phyloP scores from a whole-genome alignment of 2,329 filamentous ascomycete genomes.

The Parastagonospora avenae region DNA sequence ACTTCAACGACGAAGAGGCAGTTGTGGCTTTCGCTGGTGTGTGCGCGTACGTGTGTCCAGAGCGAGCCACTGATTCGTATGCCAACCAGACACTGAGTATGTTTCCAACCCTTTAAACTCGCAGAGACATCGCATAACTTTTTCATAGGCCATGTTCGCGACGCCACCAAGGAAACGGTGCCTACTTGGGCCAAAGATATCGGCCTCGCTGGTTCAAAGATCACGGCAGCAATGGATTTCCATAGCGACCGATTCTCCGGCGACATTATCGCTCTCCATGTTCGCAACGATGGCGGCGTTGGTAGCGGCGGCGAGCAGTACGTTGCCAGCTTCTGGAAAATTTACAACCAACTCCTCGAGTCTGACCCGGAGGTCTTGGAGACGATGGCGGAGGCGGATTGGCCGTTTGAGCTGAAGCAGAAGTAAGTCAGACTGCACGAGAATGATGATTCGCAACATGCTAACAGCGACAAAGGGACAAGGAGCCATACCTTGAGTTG shows the following conservation, averaged over 20 bases:
- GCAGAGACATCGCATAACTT: not conserved
- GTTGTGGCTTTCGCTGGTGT: constrained; percentile 43
- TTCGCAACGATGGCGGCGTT: constrained; percentile 39
- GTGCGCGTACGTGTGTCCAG: constrained; percentile 35
- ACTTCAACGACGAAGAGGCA: constrained; percentile 45
- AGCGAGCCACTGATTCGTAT: constrained; percentile 44
- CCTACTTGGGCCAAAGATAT: constrained; percentile 40
- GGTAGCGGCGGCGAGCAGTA: constrained; percentile 41
- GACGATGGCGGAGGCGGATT: constrained; percentile 40
- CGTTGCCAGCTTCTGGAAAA: constrained; percentile 38
- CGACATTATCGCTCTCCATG: constrained; percentile 43
- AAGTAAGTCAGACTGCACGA: constrained; percentile 28
- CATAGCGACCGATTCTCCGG: constrained; percentile 47
- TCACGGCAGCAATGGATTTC: constrained; percentile 45
- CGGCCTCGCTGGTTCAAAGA: constrained; percentile 46
- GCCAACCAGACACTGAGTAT: constrained; percentile 45
- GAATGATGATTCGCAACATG: not conserved
- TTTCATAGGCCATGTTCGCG: constrained; percentile 38
- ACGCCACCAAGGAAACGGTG: constrained; percentile 41
- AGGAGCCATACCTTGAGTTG: constrained; percentile 37
- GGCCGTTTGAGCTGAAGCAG: constrained; percentile 47
- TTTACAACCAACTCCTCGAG: constrained; percentile 44
- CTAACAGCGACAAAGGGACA: constrained; percentile 21
- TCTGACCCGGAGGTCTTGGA: constrained; percentile 41
- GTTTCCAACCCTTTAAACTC: not conserved